These are phyloP conservation scores for Entomortierella chlamydospora DNA, from an alignment of 192 early-diverging fungal genomes.

Conservation along the genomic window DNA sequence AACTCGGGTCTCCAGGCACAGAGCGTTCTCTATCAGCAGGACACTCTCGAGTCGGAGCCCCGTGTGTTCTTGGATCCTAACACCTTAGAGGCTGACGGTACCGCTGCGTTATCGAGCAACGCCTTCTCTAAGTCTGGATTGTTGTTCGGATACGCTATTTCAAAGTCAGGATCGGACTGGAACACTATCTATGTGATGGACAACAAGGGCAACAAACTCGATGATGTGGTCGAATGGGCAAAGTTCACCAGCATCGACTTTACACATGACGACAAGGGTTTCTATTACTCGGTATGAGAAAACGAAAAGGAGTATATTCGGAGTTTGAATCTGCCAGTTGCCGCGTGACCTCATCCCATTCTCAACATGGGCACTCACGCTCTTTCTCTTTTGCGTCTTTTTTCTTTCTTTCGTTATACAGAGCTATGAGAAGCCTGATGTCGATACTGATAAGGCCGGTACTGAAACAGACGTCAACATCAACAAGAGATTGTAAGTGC, in stretches of 20 bases:
- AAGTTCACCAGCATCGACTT: conserved; percentile 71
- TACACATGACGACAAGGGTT: conserved; percentile 77
- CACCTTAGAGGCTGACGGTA: conserved; percentile 68
- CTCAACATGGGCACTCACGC: not conserved
- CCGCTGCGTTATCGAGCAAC: conserved; percentile 60
- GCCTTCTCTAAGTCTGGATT: conserved; percentile 69
- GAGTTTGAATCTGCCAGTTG: too few species aligned
- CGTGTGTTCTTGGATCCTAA: conserved; percentile 66
- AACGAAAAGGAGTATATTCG: too few species aligned
- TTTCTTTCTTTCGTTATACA: conserved; percentile 5
- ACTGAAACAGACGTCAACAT: conserved; percentile 38
- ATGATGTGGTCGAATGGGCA: conserved; percentile 61
- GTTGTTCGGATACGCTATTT: conserved; percentile 67
- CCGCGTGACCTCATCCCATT: too few species aligned
- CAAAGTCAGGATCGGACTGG: conserved; percentile 77
- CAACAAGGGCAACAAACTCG: conserved; percentile 34
- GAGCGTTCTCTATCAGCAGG: conserved; percentile 66
- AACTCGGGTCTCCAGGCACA: conserved; percentile 74
- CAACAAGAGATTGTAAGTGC: conserved; percentile 33
- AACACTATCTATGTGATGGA: conserved; percentile 66
- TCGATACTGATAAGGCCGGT: conserved; percentile 30
- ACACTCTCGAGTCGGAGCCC: conserved; percentile 56
- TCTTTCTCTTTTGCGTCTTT: not conserved
- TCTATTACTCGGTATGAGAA: conserved; percentile 67
- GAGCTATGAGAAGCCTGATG: conserved; percentile 46